phyloP scores from a whole-genome alignment of 306 rosid genomes.

The Rubus idaeus region DNA sequence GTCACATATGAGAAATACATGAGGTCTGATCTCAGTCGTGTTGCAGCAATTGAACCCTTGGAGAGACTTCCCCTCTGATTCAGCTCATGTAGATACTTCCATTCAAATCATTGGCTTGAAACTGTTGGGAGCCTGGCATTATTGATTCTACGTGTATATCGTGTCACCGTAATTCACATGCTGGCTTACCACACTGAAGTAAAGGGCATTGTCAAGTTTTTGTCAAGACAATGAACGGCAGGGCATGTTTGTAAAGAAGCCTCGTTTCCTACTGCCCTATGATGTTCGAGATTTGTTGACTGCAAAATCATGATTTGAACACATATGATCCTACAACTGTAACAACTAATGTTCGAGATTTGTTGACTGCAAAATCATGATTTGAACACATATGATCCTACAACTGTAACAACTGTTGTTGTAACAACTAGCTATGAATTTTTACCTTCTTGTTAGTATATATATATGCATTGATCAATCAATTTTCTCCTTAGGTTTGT shows the following conservation, averaged over 20 bases:
- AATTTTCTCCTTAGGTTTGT: not conserved
- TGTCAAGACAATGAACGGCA: not conserved
- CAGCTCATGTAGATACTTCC: not conserved
- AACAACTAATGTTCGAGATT: not conserved
- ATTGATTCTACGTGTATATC: not conserved
- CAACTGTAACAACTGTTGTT: not conserved
- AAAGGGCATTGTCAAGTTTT: conserved; percentile 14
- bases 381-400: not conserved
- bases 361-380: not conserved
- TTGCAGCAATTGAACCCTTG: conserved; percentile 61
- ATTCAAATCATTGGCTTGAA: not conserved
- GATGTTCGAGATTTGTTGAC: not conserved
- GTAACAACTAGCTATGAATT: not conserved
- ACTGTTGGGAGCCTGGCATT: conserved; percentile 6
- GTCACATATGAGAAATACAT: conserved; percentile 68
- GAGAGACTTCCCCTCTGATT: conserved; percentile 62
- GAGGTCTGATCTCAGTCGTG: conserved; percentile 46
- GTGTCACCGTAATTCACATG: not conserved
- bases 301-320: not conserved
- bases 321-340: not conserved
- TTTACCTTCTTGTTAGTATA: not conserved
- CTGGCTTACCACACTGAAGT: conserved; percentile 4
- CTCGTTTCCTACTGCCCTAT: not conserved
- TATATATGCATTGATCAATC: conserved; percentile 1
- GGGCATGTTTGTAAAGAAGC: conserved; percentile 2